Evolutionary conservation across 2,329 filamentous ascomycete genomes (phyloP), one percentile per base, ranked within the genome.

Genomic region (Phoma sp.): DNA sequence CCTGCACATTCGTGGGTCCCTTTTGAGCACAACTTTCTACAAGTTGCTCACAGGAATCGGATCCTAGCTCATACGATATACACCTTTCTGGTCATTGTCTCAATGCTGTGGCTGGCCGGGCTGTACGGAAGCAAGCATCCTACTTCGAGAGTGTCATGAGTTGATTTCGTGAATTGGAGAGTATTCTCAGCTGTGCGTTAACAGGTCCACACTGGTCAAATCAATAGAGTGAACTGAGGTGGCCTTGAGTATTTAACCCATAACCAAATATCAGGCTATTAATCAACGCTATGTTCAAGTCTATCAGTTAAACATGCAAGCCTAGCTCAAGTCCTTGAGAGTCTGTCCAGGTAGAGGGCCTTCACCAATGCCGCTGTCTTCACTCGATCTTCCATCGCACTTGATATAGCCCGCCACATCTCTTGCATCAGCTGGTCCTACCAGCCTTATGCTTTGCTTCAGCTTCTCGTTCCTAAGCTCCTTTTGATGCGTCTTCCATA

Each of bases 391-490:
- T 2, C 48, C 47, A 20, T 54, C 48, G 17, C 40, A 28, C 14
- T 53, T 55, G 5, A 61, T 53, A 42, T 56, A 67, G 1, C 51
- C 56, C 4, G 53, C 62, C 7, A 62, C 57, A 11, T 64, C 58
- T 4, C 47, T 47, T 7, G 65, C 64, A 54, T 73, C 69, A 10
- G 63, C 65, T 2, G 65, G 69, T 2, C 70, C 71, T 6, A 74
- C 34, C 2, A 73, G 60, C 26, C 54, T 64, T 7, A 74, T 74
- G 51, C 66, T 73, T 34, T 59, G 59, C 58, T 73, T 74, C 12
- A 73, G 36, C 36, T 60, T 66, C 43, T 69, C 61, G 10, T 67
- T 66, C 51, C 62, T 62, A 1, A 45, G 45, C 18, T 71, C 63
- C 21, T 34, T 54, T 12, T 62, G 57, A 7, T 64, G 59, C 21